These are phyloP conservation scores for Chenopodium suecicum DNA, from an alignment of 148 eudicot species.

Conservation along the genomic window DNA sequence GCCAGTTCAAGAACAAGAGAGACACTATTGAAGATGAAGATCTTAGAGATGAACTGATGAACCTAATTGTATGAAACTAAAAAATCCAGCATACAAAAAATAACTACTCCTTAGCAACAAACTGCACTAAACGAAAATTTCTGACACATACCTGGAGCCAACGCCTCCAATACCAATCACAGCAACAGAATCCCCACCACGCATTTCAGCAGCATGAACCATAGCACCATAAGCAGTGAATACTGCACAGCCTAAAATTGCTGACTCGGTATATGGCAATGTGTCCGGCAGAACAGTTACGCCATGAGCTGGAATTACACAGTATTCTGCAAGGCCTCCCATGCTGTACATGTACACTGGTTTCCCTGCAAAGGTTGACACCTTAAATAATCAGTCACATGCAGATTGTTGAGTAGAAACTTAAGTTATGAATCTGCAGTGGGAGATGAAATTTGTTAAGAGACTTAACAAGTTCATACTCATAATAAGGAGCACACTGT, in stretches of 20 bases:
- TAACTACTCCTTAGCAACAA: background rate
- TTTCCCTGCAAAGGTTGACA: constrained; percentile 51
- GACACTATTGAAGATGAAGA: background rate
- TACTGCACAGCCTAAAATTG: constrained; percentile 97
- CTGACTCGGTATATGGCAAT: constrained; percentile 93
- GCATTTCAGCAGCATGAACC: constrained; percentile 97
- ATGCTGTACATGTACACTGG: constrained; percentile 99
- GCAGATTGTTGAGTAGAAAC: background rate
- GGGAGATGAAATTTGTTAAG: background rate
- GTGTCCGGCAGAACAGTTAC: constrained; percentile 69
- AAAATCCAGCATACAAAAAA: background rate
- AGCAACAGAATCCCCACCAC: constrained; percentile 93
- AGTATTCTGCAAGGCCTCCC: constrained; percentile 99
- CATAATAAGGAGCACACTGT: no score
- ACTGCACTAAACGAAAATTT: constrained; percentile 9
- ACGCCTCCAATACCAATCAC: constrained; percentile 98
- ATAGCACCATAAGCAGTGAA: constrained; percentile 99
- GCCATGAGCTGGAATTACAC: constrained; percentile 93
- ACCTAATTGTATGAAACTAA: background rate
- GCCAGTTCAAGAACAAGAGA: background rate
- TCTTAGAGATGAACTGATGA: background rate
- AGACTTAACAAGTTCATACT: no score
- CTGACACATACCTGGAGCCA: constrained; percentile 76
- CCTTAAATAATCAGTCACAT: background rate
- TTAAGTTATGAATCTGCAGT: background rate